Evolutionary conservation across 306 rosid genomes (phyloP).

Genomic region (Lotus japonicus): DNA sequence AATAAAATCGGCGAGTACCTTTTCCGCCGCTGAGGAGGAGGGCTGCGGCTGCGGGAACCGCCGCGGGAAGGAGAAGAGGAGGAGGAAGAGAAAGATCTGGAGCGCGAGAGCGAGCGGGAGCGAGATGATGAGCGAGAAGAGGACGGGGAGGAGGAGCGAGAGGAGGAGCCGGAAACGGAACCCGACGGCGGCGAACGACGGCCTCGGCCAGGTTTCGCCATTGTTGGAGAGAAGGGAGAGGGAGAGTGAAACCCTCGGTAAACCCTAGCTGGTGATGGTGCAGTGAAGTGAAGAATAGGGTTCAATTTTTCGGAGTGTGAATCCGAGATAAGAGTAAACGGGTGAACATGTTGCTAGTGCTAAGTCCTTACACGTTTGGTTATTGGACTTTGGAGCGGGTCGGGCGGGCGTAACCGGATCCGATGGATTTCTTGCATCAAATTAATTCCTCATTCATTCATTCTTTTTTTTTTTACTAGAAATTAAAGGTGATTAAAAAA

Average conservation of each 20-base stretch:
- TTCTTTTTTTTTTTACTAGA: too few relatives aligned
- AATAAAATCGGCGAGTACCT: slow-evolving; percentile 41
- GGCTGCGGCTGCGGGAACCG: slow-evolving; percentile 68
- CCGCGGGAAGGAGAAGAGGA: slow-evolving; percentile 77
- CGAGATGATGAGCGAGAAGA: slow-evolving; percentile 32
- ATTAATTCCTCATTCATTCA: too few relatives aligned
- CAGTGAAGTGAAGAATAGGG: background rate
- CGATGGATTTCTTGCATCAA: too few relatives aligned
- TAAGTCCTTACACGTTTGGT: background rate
- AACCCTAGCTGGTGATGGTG: slow-evolving; percentile 41
- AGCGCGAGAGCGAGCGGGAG: slow-evolving; percentile 57
- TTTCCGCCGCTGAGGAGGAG: slow-evolving; percentile 53
- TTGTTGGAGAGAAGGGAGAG: slow-evolving; percentile 23
- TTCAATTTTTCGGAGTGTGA: background rate
- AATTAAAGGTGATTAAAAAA: too few relatives aligned
- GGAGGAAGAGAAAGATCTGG: slow-evolving; percentile 63
- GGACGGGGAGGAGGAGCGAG: slow-evolving; percentile 51
- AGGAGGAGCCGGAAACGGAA: slow-evolving; percentile 64
- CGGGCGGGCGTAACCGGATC: background rate
- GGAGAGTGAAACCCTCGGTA: slow-evolving; percentile 49
- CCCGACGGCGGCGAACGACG: slow-evolving; percentile 92
- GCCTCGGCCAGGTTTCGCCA: slow-evolving; percentile 91
- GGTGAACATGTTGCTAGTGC: background rate
- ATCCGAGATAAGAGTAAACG: background rate
- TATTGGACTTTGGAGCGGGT: background rate